These are phyloP conservation scores for Malassezia restricta DNA, from an alignment of 1,284 basidiomycete species.

Conservation along the genomic window DNA sequence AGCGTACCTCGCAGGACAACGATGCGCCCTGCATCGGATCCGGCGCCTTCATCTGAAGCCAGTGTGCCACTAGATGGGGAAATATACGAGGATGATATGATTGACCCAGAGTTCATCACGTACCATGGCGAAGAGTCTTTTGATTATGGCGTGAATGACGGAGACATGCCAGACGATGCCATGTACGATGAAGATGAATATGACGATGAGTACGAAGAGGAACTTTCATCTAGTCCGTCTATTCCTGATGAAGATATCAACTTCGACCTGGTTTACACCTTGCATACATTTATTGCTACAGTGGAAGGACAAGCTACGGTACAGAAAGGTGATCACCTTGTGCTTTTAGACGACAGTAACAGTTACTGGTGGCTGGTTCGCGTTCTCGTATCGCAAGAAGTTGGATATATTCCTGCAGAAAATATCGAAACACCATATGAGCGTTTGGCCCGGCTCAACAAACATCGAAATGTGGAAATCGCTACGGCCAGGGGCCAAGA, in stretches of 20 bases:
- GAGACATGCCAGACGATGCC: slow-evolving; percentile 18
- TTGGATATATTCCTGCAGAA: slow-evolving; percentile 98
- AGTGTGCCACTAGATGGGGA: no score
- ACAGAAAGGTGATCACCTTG: slow-evolving; percentile 44
- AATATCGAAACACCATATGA: slow-evolving; percentile 99
- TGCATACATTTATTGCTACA: slow-evolving; percentile 45
- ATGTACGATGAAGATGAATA: slow-evolving; percentile 30
- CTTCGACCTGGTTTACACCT: slow-evolving; percentile 46
- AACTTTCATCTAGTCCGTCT: slow-evolving; percentile 43
- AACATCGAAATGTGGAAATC: slow-evolving; percentile 83
- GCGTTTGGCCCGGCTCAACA: slow-evolving; percentile 84
- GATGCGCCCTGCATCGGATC: no score
- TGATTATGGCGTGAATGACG: slow-evolving; percentile 14
- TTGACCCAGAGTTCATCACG: not conserved
- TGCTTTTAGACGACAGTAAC: slow-evolving; percentile 44
- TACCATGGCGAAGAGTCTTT: slow-evolving; percentile 4
- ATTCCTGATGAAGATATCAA: slow-evolving; percentile 46
- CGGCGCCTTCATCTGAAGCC: no score
- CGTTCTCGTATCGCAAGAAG: slow-evolving; percentile 57
- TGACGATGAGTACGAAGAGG: slow-evolving; percentile 39
- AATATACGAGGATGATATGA: not conserved
- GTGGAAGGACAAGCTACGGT: slow-evolving; percentile 46
- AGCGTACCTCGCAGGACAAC: no score
- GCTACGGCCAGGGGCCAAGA: slow-evolving; percentile 43
- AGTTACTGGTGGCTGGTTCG: slow-evolving; percentile 47